Percentiles rank a stretch among this genome's conserved stretches.
Conservation (phyloP, 1,284 basidiomycete species). For the Nidula niveotomentosa region DNA sequence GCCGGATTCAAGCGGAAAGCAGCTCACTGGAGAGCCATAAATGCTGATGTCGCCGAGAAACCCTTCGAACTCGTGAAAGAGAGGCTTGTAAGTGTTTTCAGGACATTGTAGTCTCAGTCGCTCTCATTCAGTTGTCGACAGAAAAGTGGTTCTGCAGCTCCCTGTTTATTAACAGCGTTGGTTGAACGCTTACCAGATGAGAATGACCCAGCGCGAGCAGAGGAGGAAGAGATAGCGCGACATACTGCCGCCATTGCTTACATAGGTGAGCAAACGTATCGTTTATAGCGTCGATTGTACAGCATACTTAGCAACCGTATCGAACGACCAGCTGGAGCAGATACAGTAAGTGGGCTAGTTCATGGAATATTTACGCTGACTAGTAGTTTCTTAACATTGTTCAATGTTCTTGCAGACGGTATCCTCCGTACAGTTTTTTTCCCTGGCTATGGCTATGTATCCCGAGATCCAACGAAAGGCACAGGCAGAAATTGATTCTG, state of each 20-base stretch:
- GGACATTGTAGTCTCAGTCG: neutral
- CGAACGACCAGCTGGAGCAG: slow-evolving; percentile 11
- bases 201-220: slow-evolving; percentile 5
- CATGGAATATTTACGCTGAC: too few relatives aligned
- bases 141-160: slow-evolving; percentile 3
- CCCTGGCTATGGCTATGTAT: slow-evolving; percentile 43
- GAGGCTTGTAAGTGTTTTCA: slow-evolving; percentile 12
- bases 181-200: slow-evolving; percentile 14
- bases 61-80: slow-evolving; percentile 18
- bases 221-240: slow-evolving; percentile 16
- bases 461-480: slow-evolving; percentile 41
- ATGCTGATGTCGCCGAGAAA: slow-evolving; percentile 9
- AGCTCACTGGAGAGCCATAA: slow-evolving; percentile 11
- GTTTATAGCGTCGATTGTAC: neutral
- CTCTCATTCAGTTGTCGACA: neutral
- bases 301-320: too few relatives aligned
- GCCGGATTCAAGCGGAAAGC: slow-evolving; percentile 23
- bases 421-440: slow-evolving; percentile 35
- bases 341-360: slow-evolving; percentile 11
- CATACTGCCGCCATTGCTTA: slow-evolving; percentile 18
- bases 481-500: slow-evolving; percentile 43
- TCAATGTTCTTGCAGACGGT: slow-evolving; percentile 22
- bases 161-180: slow-evolving; percentile 11
- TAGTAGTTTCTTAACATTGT: neutral
- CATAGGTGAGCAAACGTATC: slow-evolving; percentile 18